Conservation (phyloP, 1,284 basidiomycete species). For the Trametes pubescens region DNA sequence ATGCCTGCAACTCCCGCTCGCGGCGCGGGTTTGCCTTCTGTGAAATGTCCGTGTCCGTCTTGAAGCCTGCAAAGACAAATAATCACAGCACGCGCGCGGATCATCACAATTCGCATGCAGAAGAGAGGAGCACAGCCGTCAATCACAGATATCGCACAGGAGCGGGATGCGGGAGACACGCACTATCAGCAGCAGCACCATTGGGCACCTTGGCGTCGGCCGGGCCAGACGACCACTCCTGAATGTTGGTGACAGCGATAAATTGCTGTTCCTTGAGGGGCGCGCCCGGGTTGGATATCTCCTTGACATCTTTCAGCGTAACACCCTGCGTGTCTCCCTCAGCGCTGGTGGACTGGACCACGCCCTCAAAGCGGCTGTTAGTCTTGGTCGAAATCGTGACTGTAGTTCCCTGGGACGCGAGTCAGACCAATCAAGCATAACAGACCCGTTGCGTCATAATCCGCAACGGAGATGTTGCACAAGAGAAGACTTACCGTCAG, state of each 20-base stretch:
- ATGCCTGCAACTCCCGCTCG: conserved; percentile 87
- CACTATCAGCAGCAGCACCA: conserved; percentile 67
- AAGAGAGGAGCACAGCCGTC: conserved; percentile 26
- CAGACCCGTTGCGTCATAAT: conserved; percentile 23
- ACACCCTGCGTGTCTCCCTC: conserved; percentile 77
- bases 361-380: conserved; percentile 73
- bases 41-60: conserved; percentile 90
- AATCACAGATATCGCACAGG: conserved; percentile 19
- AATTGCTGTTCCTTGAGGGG: conserved; percentile 75
- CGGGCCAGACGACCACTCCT: conserved; percentile 75
- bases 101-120: conserved; percentile 3
- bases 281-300: conserved; percentile 66
- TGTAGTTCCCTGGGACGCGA: conserved; percentile 65
- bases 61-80: conserved; percentile 68
- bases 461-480: background rate
- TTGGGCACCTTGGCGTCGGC: conserved; percentile 71
- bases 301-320: conserved; percentile 78
- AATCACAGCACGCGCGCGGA: conserved; percentile 10
- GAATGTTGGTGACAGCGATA: conserved; percentile 74
- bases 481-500: conserved; percentile 60
- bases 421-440: conserved; percentile 24
- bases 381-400: conserved; percentile 76
- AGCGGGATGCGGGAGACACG: conserved; percentile 38
- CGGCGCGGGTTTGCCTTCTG: conserved; percentile 59
- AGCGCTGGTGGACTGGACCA: conserved; percentile 63